Evolutionary conservation across 1,139 yeast genomes (phyloP).

Genomic region (Diutina scorzettiae): DNA sequence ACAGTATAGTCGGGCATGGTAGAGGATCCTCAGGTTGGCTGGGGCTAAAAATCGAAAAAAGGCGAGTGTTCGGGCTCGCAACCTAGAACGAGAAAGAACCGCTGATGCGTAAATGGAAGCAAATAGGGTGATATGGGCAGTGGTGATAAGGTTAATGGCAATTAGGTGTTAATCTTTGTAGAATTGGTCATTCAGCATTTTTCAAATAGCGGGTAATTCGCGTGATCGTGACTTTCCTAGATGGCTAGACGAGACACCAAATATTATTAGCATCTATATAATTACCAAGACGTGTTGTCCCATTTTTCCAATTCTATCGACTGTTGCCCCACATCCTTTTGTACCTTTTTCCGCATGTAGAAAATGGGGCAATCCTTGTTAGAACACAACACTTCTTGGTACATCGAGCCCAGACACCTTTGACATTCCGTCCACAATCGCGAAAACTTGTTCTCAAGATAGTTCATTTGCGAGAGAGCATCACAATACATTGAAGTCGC

Average conservation of each 20-base stretch:
- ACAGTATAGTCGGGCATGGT: constrained; percentile 18
- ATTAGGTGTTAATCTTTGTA: no score
- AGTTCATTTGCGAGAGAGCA: constrained; percentile 70
- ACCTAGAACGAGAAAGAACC: constrained; percentile 1
- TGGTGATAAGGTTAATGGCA: no score
- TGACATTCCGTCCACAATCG: constrained; percentile 98
- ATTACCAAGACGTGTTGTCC: constrained; percentile 48
- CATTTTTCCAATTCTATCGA: constrained; percentile 62
- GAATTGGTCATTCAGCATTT: no score
- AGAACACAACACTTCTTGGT: constrained; percentile 91
- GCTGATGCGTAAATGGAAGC: no score
- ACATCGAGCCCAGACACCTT: constrained; percentile 91
- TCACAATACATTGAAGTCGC: constrained; percentile 73
- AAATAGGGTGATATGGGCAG: no score
- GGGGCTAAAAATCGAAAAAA: neutral
- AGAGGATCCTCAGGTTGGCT: neutral
- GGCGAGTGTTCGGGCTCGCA: neutral
- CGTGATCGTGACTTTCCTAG: no score
- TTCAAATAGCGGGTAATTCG: no score
- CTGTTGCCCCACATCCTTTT: constrained; percentile 68
- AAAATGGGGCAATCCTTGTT: constrained; percentile 96
- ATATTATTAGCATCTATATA: no score
- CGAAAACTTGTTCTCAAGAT: constrained; percentile 72
- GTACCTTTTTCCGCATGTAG: constrained; percentile 93
- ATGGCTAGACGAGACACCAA: no score